phyloP scores from a whole-genome alignment of 148 eudicot genomes.

The Simmondsia chinensis region DNA sequence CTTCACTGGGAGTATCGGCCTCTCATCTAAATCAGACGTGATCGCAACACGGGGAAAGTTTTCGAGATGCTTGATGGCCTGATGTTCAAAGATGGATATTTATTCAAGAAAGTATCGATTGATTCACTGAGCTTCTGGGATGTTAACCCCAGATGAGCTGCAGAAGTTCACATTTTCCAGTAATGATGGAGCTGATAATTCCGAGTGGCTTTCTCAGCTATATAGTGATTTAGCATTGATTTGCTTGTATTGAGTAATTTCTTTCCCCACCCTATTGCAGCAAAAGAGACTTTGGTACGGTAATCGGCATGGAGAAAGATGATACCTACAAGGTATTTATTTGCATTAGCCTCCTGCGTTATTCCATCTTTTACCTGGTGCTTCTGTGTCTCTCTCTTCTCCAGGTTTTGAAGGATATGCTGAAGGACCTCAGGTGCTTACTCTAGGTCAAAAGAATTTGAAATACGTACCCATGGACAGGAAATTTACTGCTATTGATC shows the following conservation, averaged over 20 bases:
- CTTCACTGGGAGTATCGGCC: conserved; percentile 80
- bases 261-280: too few relatives aligned
- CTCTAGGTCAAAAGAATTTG: conserved; percentile 37
- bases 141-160: conserved; percentile 72
- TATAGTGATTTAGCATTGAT: conserved; percentile 77
- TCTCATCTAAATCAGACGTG: conserved; percentile 71
- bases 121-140: conserved; percentile 79
- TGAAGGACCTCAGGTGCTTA: conserved; percentile 47
- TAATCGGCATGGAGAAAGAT: conserved; percentile 78
- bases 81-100: conserved; percentile 85
- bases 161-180: conserved; percentile 61
- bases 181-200: conserved; percentile 56
- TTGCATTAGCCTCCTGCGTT: neutral
- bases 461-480: conserved; percentile 61
- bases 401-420: conserved; percentile 64
- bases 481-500: conserved; percentile 79
- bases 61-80: conserved; percentile 81
- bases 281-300: conserved; percentile 79
- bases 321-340: conserved; percentile 65
- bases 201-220: conserved; percentile 82
- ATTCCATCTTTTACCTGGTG: neutral
- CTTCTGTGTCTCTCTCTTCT: conserved; percentile 8
- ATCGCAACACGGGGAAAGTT: conserved; percentile 67
- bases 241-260: too few relatives aligned
- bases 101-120: conserved; percentile 66